Percentiles rank a stretch among this genome's conserved stretches.
Conservation (phyloP, 1,139 yeast genomes). For the Pichia sp. region DNA sequence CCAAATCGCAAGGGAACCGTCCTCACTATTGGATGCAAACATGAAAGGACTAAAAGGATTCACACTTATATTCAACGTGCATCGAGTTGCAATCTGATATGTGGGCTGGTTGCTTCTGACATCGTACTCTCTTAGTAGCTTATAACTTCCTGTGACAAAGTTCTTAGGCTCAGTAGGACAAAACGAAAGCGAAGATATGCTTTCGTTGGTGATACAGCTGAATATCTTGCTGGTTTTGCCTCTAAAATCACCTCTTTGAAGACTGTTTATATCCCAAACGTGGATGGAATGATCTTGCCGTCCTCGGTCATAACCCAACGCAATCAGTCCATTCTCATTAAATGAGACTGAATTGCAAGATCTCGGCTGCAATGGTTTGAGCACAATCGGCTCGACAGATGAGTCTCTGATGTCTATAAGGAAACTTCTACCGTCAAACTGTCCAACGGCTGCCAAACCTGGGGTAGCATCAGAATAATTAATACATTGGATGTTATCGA, state of each 20-base stretch:
- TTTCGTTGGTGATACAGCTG: slow-evolving; percentile 69
- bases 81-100: slow-evolving; percentile 72
- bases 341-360: slow-evolving; percentile 75
- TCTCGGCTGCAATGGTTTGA: slow-evolving; percentile 64
- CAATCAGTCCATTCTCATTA: slow-evolving; percentile 60
- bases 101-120: slow-evolving; percentile 62
- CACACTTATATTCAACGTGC: slow-evolving; percentile 62
- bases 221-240: slow-evolving; percentile 46
- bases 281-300: slow-evolving; percentile 74
- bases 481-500: slow-evolving; percentile 67
- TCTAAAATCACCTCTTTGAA: slow-evolving; percentile 43
- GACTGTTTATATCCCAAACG: slow-evolving; percentile 74
- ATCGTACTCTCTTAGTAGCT: slow-evolving; percentile 75
- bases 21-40: slow-evolving; percentile 75
- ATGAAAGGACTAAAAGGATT: slow-evolving; percentile 63
- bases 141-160: slow-evolving; percentile 72
- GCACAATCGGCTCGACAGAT: slow-evolving; percentile 37
- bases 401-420: slow-evolving; percentile 54
- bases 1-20: slow-evolving; percentile 83
- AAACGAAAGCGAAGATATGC: slow-evolving; percentile 64
- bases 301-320: slow-evolving; percentile 76
- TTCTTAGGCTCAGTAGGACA: slow-evolving; percentile 54
- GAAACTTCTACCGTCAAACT: slow-evolving; percentile 62
- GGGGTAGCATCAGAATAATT: slow-evolving; percentile 54
- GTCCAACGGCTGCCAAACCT: slow-evolving; percentile 71